A percentile compares a stretch with the other conserved stretches of the same genome.
These are phyloP conservation scores for Mucor piriformis DNA, from an alignment of 371 early-diverging fungal species.

Conservation along the genomic window DNA sequence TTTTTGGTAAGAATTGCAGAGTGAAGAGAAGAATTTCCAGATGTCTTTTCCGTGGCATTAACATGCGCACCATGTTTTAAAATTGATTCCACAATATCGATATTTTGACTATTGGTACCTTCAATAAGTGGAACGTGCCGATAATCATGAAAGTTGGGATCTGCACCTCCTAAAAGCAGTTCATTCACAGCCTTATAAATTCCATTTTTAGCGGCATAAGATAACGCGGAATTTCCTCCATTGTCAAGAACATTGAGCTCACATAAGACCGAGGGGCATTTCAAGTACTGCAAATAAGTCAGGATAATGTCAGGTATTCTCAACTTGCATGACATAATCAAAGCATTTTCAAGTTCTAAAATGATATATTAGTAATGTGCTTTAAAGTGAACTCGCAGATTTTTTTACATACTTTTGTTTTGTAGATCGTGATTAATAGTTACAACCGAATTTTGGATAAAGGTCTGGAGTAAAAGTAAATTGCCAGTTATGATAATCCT, in stretches of 20 bases:
- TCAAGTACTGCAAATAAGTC: slow-evolving; percentile 4
- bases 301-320: slow-evolving; percentile 12
- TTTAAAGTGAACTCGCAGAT: neutral
- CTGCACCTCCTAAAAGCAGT: slow-evolving; percentile 33
- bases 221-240: slow-evolving; percentile 27
- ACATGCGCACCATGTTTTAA: slow-evolving; percentile 20
- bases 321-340: slow-evolving; percentile 24
- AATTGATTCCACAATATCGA: slow-evolving; percentile 17
- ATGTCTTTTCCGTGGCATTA: slow-evolving; percentile 8
- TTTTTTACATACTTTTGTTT: slow-evolving; percentile 32
- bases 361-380: neutral
- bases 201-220: slow-evolving; percentile 34
- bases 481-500: slow-evolving; percentile 21
- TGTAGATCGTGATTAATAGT: slow-evolving; percentile 24
- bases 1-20: slow-evolving; percentile 46
- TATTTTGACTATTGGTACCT: slow-evolving; percentile 21
- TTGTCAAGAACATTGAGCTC: slow-evolving; percentile 29
- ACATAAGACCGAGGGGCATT: no score
- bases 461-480: slow-evolving; percentile 12
- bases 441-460: slow-evolving; percentile 10
- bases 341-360: slow-evolving; percentile 30
- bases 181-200: slow-evolving; percentile 24
- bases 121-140: slow-evolving; percentile 20
- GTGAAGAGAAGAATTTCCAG: slow-evolving; percentile 45
- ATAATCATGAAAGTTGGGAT: slow-evolving; percentile 21